Percentiles rank a stretch among this genome's conserved stretches.
These are phyloP conservation scores for Neurospora tetraspora DNA, from an alignment of 495 filamentous ascomycete genomes.

Conservation along the genomic window DNA sequence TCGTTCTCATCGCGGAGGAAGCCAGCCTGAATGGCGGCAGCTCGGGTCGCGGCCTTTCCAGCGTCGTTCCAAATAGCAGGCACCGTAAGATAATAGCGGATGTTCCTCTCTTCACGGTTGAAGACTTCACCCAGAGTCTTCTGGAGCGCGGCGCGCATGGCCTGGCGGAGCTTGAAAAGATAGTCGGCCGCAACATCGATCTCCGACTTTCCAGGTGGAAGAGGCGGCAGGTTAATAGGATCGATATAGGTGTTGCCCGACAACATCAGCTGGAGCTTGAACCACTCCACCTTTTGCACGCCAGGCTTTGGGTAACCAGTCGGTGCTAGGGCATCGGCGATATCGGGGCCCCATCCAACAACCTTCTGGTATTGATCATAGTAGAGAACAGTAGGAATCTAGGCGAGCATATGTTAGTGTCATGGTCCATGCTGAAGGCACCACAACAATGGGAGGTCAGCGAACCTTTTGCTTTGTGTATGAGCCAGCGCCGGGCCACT, in stretches of 20 bases:
- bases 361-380: conserved; percentile 72
- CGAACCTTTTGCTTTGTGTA: conserved; percentile 66
- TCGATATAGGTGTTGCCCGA: conserved; percentile 73
- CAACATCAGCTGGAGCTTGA: conserved; percentile 70
- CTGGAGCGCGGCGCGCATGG: conserved; percentile 61
- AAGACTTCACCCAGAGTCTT: conserved; percentile 73
- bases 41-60: conserved; percentile 61
- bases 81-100: conserved; percentile 63
- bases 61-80: conserved; percentile 72
- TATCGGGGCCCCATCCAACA: conserved; percentile 68
- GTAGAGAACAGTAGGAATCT: conserved; percentile 69
- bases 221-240: conserved; percentile 65
- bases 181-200: conserved; percentile 71
- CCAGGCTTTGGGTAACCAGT: conserved; percentile 67
- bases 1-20: conserved; percentile 69
- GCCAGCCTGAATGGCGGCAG: conserved; percentile 64
- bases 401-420: not conserved
- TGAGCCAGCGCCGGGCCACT: conserved; percentile 67
- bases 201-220: conserved; percentile 66
- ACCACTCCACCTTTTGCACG: conserved; percentile 72
- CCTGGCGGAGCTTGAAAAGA: conserved; percentile 65
- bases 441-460: not conserved
- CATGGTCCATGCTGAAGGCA: not conserved
- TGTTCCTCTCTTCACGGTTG: conserved; percentile 65
- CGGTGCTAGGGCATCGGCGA: conserved; percentile 62